phyloP scores from a whole-genome alignment of 2,329 filamentous ascomycete species.

The Colletotrichum paranaense region DNA sequence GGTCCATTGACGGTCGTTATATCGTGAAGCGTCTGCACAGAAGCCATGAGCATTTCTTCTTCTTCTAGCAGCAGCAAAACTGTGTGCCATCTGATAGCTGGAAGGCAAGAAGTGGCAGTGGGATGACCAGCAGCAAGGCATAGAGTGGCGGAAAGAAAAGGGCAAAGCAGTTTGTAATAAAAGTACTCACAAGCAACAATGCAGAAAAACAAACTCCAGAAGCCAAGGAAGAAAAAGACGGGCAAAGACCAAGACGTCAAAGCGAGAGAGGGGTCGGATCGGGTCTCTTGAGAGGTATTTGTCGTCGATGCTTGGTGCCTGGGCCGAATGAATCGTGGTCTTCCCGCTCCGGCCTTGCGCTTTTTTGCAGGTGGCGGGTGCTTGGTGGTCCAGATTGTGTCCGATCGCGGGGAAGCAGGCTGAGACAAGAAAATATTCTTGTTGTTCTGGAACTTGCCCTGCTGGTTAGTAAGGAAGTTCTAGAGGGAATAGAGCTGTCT shows the following conservation, averaged over 20 bases:
- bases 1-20: slow-evolving; percentile 47
- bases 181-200: slow-evolving; percentile 28
- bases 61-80: not conserved
- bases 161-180: not conserved
- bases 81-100: not conserved
- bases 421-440: slow-evolving; percentile 11
- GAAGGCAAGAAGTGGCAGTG: not conserved
- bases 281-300: not conserved
- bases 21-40: slow-evolving; percentile 40
- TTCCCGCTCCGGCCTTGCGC: slow-evolving; percentile 16
- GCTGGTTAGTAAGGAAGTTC: not conserved
- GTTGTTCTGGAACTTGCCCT: slow-evolving; percentile 1
- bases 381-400: not conserved
- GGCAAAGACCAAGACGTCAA: slow-evolving; percentile 16
- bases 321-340: not conserved
- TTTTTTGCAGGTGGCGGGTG: slow-evolving; percentile 9
- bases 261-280: slow-evolving; percentile 7
- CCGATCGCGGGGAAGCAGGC: slow-evolving; percentile 10
- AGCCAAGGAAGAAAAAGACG: slow-evolving; percentile 25
- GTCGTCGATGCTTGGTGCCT: slow-evolving; percentile 12
- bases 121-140: not conserved
- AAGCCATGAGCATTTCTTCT: slow-evolving; percentile 20
- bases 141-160: slow-evolving; percentile 5
- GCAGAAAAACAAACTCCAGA: slow-evolving; percentile 36
- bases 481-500: slow-evolving; percentile 3